Base-by-base conservation (phyloP, 1,284 basidiomycete genomes). In the Tetrapyrgos nigripes region DNA sequence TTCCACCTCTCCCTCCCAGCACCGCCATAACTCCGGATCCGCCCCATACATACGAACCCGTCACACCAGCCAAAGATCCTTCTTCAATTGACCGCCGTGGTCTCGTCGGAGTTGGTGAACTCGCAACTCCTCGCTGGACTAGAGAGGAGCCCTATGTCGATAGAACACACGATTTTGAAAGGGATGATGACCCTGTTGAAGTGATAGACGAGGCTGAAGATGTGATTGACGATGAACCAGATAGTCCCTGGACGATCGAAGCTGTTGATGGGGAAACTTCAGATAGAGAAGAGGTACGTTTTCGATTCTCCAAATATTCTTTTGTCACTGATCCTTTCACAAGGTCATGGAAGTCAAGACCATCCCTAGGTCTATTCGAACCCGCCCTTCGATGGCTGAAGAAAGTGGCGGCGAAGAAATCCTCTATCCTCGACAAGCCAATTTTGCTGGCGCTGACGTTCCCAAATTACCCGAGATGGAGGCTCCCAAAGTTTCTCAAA, bases 111-210 rank as follows among this genome's bases (percentile, higher is more conserved):
- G 92, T 98, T 10, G 97, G 97, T 37, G 97, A 98, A 76, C 85
- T 98, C n/a, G 83, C 95, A 6, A 98, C 97, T n/a, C 97, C 97
- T 37, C 86, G 96, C 63, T 99, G 96, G 96, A 83, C 85, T 64
- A 74, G 70, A 67, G 62, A 70, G 46, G 79, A 79, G 51, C 74
- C 75, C 50, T 75, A 77, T 53, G 71, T 77, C 61, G 78, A 70
- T 37, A 55, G 52, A 10, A 26, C 60, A 64, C 71, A 74, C 48
- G 63, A 66, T 27, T 79, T 81, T 40, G 76, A 75, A 29, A 81
- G 79, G 55, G 81, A 85, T 26, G 44, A 53, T 24, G 50, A 60
- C 35, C 44, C n/a, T 17, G 47, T 37, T 57, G 76, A 82, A 11
- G 66, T 74, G 17, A 65, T 76, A 2, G 75, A 82, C 5, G 76